These are phyloP conservation scores for Chenopodium formosanum DNA, from an alignment of 148 eudicot genomes.

Conservation along the genomic window DNA sequence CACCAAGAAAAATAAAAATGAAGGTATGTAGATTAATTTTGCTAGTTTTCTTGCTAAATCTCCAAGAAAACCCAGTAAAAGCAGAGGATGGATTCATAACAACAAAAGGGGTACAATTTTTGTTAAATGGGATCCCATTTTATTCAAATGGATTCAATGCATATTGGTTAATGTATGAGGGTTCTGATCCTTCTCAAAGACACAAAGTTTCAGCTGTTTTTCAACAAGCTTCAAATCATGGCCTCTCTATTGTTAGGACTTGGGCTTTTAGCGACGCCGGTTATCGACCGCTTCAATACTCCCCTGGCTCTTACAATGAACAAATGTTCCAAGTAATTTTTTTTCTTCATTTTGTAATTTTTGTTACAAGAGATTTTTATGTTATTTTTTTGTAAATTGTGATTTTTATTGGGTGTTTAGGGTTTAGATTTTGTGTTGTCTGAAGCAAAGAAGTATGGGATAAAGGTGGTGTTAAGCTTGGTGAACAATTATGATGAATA, in stretches of 20 bases:
- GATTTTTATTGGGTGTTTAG: conserved; percentile 21
- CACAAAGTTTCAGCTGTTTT: conserved; percentile 41
- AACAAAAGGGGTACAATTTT: conserved; percentile 42
- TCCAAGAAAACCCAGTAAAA: conserved; percentile 20
- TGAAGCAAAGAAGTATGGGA: conserved; percentile 61
- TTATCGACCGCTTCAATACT: conserved; percentile 46
- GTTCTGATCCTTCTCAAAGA: conserved; percentile 44
- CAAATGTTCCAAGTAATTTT: conserved; percentile 54
- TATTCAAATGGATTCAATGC: conserved; percentile 74
- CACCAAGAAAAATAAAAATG: conserved; percentile 31
- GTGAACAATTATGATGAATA: conserved; percentile 51
- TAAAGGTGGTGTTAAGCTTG: conserved; percentile 51
- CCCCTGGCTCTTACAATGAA: conserved; percentile 69
- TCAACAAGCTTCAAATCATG: conserved; percentile 42
- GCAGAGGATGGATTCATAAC: conserved; percentile 37
- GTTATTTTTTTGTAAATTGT: not conserved
- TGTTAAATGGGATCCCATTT: conserved; percentile 44
- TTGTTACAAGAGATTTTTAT: too few species aligned
- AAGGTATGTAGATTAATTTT: conserved; percentile 22
- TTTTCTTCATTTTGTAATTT: not conserved
- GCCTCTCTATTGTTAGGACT: conserved; percentile 53
- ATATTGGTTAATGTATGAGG: conserved; percentile 71
- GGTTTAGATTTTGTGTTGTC: conserved; percentile 68
- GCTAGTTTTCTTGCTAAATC: conserved; percentile 2
- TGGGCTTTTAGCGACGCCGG: conserved; percentile 85